Evolutionary conservation across 352 stramenopile genomes (phyloP), one percentile per base, ranked within the genome.

Genomic region (Phytophthora uliginosa): DNA sequence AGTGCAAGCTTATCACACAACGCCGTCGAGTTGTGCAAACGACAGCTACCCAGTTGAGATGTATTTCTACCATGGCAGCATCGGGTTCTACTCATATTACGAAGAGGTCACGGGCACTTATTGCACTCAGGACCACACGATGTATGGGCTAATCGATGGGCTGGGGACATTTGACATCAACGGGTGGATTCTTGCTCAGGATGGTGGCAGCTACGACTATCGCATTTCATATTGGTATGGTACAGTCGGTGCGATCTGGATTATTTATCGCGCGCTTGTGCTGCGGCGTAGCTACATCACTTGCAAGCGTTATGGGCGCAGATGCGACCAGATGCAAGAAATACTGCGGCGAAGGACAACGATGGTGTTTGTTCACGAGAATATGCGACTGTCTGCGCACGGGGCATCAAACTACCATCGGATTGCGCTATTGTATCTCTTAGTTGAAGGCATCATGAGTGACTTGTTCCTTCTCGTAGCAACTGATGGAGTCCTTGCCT

Each of bases 381-480:
- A 40, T 18, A 52, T 73, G 59, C 50, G 66, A 2, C 18, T 73
- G 7, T 63, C 66, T 8, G 66, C 66, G 12, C 66, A 73, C 22
- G 66, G 66, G 1, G 58, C 59, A 9, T 63, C 59, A 17, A 73
- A 73, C 34, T 69, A 63, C 3, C 71, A 76, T 38, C 66, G 71
- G 0, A 9, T 59, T 3, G 13, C 50, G 17, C 22, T 78, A 5
- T 54, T 78, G 4, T 78, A 78, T 36, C 18, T 78, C 7, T 20
- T 78, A 17, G 31, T 69, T 1, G 71, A 76, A 59, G 67, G 71
- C 0, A 47, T 78, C 24, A 78, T 78, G 71, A 70, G 55, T 20
- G 71, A 78, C 6, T 24, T 73, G 17, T 78, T 78, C 38, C 20
- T 78, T 31, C 56, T 76, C 7, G 53, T 78, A 3, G 66, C 71